Conservation (phyloP, 1,284 basidiomycete genomes). For the Puccinia horiana region DNA sequence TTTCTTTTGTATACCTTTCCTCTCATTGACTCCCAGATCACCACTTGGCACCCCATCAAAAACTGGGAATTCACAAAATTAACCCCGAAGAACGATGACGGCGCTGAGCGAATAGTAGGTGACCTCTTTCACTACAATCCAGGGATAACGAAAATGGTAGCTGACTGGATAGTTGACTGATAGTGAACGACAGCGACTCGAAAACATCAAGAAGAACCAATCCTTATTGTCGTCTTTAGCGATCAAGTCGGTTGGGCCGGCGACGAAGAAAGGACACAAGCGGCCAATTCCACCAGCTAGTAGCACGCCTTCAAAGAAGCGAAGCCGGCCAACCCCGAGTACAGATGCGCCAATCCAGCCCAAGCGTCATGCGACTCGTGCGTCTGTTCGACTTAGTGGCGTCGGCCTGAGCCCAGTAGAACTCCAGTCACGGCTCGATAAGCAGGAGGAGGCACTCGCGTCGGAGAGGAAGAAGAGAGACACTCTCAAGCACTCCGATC, state of each 20-base stretch:
- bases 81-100: not conserved
- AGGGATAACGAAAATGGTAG: not conserved
- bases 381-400: slow-evolving; percentile 34
- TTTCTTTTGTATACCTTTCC: not conserved
- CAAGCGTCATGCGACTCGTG: slow-evolving; percentile 38
- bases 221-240: slow-evolving; percentile 34
- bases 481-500: slow-evolving; percentile 30
- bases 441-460: slow-evolving; percentile 5
- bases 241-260: slow-evolving; percentile 24
- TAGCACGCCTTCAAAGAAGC: slow-evolving; percentile 19
- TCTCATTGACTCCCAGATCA: not conserved
- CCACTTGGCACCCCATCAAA: not conserved
- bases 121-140: not conserved
- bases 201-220: slow-evolving; percentile 49
- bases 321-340: not conserved
- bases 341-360: not conserved
- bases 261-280: slow-evolving; percentile 1
- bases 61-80: not conserved
- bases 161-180: not conserved
- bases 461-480: slow-evolving; percentile 21
- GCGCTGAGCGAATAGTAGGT: slow-evolving; percentile 13
- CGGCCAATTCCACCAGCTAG: not conserved
- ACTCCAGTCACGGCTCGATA: not conserved
- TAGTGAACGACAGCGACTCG: slow-evolving; percentile 33
- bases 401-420: not conserved